Base-by-base conservation (phyloP, 164 flowering plant species). In the Vitis vinifera region DNA sequence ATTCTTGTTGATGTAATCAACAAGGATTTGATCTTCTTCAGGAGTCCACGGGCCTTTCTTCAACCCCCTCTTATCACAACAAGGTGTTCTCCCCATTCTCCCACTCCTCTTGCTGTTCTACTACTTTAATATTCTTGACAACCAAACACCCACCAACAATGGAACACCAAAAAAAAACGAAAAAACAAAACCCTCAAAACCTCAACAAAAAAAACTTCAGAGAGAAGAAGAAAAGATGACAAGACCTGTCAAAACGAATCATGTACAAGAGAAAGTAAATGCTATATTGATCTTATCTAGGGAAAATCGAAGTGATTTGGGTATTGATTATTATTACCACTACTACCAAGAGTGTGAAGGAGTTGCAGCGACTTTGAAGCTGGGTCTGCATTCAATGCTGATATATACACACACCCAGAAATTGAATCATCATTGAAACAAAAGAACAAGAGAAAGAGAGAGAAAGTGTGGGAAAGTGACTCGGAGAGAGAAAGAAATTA, bases 41-140 rank as follows among this genome's bases (percentile, higher is more conserved):
- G 89, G 75, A 19, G 90, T 81, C 97, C 97, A 92, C 7, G 93
- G 91, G 47, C 97, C 97, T 80, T 82, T 92, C 84, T 87, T 88
- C 85, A 88, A 68, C 49, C 93, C 94, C 71, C 76, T 77, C 79
- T 83, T 87, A 50, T 91, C 97, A 82, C 97, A 89, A 67, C 94
- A 91, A 10, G 97, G 97, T 4, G 87, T 70, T 75, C 93, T 88
- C 51, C 93, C 92, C 94, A 88, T 88, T 37, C 44, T 37, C 44
- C 44, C 44, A 37, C 7, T 37, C 44, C 55, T 70, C 59, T 62
- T 49, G 47, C 13, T 65, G 14, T 47, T 44, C 47, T 48, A 59
- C 50, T 58, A 10, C 4, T 37, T 62, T 15, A 37, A 37, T 37
- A 37, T 37, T 37, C 44, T 37, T 37, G 44, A 37, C 44, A 37